Conservation (phyloP, 176 grass and related monocot species). For the Ampelocalamus luodianensis region DNA sequence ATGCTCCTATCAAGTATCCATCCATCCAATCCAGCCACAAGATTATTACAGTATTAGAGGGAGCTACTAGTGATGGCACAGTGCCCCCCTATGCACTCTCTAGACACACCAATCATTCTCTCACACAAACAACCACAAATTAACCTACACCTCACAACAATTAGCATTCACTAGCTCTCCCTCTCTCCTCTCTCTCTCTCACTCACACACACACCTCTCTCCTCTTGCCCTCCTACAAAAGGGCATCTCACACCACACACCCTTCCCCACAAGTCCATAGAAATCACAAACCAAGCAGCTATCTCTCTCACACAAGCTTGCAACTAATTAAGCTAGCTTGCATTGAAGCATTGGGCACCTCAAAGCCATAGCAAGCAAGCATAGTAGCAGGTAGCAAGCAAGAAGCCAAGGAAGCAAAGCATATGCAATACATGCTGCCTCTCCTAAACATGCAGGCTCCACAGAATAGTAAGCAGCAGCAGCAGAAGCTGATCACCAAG, state of each 20-base stretch:
- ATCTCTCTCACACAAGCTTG: not conserved
- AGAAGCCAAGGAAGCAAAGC: conserved; percentile 8
- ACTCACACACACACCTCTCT: not conserved
- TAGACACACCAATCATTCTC: conserved; percentile 48
- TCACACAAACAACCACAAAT: conserved; percentile 39
- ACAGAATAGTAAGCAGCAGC: conserved; percentile 4
- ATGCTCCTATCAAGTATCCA: conserved; percentile 14
- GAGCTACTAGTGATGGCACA: conserved; percentile 36
- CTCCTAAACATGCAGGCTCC: conserved; percentile 46
- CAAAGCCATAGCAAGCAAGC: not conserved
- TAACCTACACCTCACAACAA: conserved; percentile 40
- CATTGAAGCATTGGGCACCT: not conserved
- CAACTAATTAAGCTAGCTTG: not conserved
- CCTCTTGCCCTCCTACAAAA: conserved; percentile 48
- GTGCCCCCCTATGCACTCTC: conserved; percentile 19
- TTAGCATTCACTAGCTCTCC: not conserved
- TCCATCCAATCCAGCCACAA: conserved; percentile 39
- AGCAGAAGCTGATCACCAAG: conserved; percentile 39
- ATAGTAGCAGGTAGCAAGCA: not conserved
- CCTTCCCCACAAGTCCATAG: not conserved
- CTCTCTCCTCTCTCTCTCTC: too few relatives aligned
- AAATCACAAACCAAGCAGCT: not conserved
- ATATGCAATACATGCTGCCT: conserved; percentile 41
- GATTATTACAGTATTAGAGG: not conserved
- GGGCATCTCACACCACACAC: conserved; percentile 24